phyloP scores from a whole-genome alignment of 257 asterid genomes.

The Ocimum tenuiflorum region DNA sequence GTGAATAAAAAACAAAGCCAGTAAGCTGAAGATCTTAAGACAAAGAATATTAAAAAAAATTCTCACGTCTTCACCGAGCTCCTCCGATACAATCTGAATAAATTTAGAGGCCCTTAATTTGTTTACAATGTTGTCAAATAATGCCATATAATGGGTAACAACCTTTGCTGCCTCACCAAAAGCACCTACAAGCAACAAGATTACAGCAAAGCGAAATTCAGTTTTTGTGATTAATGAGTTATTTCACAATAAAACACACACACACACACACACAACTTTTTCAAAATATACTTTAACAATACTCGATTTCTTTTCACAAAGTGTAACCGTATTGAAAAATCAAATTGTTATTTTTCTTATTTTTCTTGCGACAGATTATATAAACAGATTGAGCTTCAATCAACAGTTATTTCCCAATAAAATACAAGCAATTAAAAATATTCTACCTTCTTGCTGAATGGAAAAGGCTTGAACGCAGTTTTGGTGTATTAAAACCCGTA shows the following conservation, averaged over 20 bases:
- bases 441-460: conserved; percentile 46
- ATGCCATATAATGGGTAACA: conserved; percentile 54
- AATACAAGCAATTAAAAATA: neutral
- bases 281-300: neutral
- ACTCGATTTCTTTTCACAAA: neutral
- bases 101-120: conserved; percentile 69
- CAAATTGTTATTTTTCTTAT: neutral
- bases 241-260: neutral
- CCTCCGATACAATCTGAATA: conserved; percentile 57
- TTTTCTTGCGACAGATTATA: neutral
- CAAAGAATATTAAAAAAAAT: neutral
- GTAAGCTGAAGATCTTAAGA: neutral
- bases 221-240: neutral
- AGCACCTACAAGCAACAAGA: conserved; percentile 36
- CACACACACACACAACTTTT: neutral
- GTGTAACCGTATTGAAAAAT: neutral
- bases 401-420: too few relatives aligned
- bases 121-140: conserved; percentile 65
- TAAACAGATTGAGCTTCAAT: too few relatives aligned
- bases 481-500: conserved; percentile 77
- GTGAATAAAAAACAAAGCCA: conserved; percentile 1
- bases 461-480: conserved; percentile 80
- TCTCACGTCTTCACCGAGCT: conserved; percentile 65
- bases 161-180: conserved; percentile 44
- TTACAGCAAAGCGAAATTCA: neutral